Base-by-base conservation (phyloP, 2,329 filamentous ascomycete species). In the Penicillium corylophilum region DNA sequence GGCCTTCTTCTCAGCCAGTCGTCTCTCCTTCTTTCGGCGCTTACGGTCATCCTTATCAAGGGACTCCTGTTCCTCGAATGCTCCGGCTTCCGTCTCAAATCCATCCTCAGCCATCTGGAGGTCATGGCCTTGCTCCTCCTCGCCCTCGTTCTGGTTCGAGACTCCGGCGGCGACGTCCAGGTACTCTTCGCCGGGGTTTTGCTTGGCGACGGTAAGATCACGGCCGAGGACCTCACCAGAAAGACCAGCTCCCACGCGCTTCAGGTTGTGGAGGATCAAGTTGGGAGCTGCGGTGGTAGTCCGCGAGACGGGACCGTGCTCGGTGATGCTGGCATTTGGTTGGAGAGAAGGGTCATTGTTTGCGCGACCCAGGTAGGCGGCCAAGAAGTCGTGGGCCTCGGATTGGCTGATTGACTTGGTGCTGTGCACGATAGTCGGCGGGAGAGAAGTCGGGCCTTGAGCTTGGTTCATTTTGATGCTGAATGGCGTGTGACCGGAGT, bases 1-100 rank as follows among this genome's bases (percentile, higher is more conserved):
- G 26, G 68, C 65, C 69, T 69, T 72, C 57, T 69, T 69, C 64
- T 78, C 70, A 44, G 75, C 75, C 60, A 74, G 70, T 50, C 73
- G 71, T 62, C 77, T 74, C 63, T 78, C 76, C 66, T 81, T 82
- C 76, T 84, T 84, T 53, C 72, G 75, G 57, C 72, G 73, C 68
- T 80, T 83, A 55, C 79, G 73, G 48, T 79, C 77, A 56, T 79
- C 79, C 65, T 79, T 80, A 55, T 81, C 77, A 44, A 74, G 56
- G 43, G 61, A 68, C 33, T 76, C 69, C 18, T 71, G 61, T 43
- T 72, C 74, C 55, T 72, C 69, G 28, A 70, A 64, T 26, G 66
- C 69, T 50, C 70, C 70, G 36, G 69, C 66, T 39, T 64, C 60
- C 9, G 66, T 70, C 69, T 67, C 55, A 64, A 64, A 39, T 64